Evolutionary conservation across 768 basidiomycete genomes (phyloP), one percentile per base, ranked within the genome.

Genomic region (Solioccasus polychromus): DNA sequence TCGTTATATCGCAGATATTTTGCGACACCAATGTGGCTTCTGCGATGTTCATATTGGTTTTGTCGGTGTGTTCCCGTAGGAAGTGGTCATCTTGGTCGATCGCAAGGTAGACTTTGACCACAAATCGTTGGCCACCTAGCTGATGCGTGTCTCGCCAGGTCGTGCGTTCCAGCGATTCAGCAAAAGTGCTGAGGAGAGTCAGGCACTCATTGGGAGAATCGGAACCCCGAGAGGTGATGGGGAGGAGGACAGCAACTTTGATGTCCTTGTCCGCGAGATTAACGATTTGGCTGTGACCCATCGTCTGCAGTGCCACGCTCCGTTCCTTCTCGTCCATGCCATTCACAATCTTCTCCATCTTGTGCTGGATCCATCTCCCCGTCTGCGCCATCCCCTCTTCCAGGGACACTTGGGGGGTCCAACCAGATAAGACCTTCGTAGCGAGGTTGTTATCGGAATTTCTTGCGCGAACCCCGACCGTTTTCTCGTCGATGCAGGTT

Each of bases 171-270:
- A 82, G 60, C 4, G 77, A 78, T 17, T 53, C 43, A 0, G 74
- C 70, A 52, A 82, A 82, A 0, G 10, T 32, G 3, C 42, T 20
- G 5, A 83, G 71, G 28, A 73, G 65, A 4, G 57, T 49, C 7
- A 80, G 61, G 45, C 79, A 80, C 29, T 67, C 55, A 1, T 51
- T 45, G 0, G 70, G 70, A 5, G 59, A 48, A 2, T 47, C 24
- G 0, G 59, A 58, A 4, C 76, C 73, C 1, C 74, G 68, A 8
- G 80, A 82, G 1, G 80, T 82, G 52, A 83, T 71, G 2, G 81
- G 81, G 8, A 83, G 71, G 3, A 82, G 66, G 32, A 82, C 67
- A 2, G 74, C 81, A 52, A 80, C 78, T 6, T 60, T 69, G 41
- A 68, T 62, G 2, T 58, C 59, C 19, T 62, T 57, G 1, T 58